Evolutionary conservation across 2,329 filamentous ascomycete genomes (phyloP).

Genomic region (Meredithiella fracta): DNA sequence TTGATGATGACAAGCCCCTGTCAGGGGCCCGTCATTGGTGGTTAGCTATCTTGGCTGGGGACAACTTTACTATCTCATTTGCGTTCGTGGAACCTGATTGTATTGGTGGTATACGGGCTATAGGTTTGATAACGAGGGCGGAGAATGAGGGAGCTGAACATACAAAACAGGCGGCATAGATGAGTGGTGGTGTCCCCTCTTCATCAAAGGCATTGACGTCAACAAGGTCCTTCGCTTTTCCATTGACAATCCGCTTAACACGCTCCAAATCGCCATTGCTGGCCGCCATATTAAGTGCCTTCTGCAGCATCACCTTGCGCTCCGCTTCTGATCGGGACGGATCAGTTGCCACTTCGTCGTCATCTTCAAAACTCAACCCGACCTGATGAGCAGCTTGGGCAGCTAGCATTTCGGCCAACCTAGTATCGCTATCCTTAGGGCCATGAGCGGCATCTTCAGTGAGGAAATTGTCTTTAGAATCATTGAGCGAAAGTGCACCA

Average conservation of each 20-base stretch:
- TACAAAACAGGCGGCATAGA: slow-evolving; percentile 96
- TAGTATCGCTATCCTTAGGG: slow-evolving; percentile 60
- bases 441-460: slow-evolving; percentile 36
- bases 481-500: slow-evolving; percentile 63
- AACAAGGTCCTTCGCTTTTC: slow-evolving; percentile 57
- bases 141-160: slow-evolving; percentile 21
- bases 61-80: not conserved
- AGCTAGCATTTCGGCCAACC: slow-evolving; percentile 89
- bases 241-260: slow-evolving; percentile 58
- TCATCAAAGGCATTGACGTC: slow-evolving; percentile 81
- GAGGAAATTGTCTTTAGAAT: slow-evolving; percentile 48
- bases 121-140: not conserved
- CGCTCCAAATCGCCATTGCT: slow-evolving; percentile 86
- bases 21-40: slow-evolving; percentile 9
- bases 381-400: slow-evolving; percentile 78
- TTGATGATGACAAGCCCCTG: slow-evolving; percentile 9
- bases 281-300: slow-evolving; percentile 80
- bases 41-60: slow-evolving; percentile 7
- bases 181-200: slow-evolving; percentile 88
- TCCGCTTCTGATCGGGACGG: slow-evolving; percentile 56
- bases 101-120: not conserved
- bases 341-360: slow-evolving; percentile 62
- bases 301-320: slow-evolving; percentile 70
- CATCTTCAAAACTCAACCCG: slow-evolving; percentile 55
- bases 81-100: not conserved